phyloP scores from a whole-genome alignment of 2,329 filamentous ascomycete species.

The Pseudocercospora pini-densiflorae region DNA sequence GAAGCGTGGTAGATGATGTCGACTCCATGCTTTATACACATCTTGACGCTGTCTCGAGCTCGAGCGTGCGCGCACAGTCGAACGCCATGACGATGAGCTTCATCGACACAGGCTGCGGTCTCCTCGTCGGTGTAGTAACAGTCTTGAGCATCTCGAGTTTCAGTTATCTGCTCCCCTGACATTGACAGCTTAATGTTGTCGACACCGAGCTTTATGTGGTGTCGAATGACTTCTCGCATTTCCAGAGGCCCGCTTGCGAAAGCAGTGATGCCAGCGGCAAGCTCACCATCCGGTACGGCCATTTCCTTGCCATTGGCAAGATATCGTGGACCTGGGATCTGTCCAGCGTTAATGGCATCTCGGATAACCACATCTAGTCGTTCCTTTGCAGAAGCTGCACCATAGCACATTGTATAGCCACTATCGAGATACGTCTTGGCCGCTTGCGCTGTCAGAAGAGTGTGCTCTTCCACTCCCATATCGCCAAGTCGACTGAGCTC shows the following conservation, averaged over 20 bases:
- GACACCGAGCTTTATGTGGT: conserved; percentile 39
- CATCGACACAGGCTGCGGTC: conserved; percentile 54
- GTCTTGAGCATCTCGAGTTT: conserved; percentile 44
- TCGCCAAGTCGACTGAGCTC: conserved; percentile 49
- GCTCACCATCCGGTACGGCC: conserved; percentile 49
- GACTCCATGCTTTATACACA: conserved; percentile 51
- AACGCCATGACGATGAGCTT: conserved; percentile 48
- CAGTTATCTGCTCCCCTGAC: conserved; percentile 38
- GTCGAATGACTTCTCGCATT: conserved; percentile 35
- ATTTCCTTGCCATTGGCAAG: conserved; percentile 58
- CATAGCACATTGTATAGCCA: conserved; percentile 57
- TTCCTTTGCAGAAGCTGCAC: conserved; percentile 53
- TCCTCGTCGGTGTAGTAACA: conserved; percentile 54
- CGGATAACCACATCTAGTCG: conserved; percentile 54
- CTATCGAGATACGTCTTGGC: conserved; percentile 54
- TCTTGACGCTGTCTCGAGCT: conserved; percentile 50
- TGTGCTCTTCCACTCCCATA: conserved; percentile 54
- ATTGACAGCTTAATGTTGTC: conserved; percentile 43
- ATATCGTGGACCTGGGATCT: conserved; percentile 54
- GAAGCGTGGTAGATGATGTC: conserved; percentile 57
- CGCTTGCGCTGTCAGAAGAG: conserved; percentile 48
- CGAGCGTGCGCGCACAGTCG: conserved; percentile 48
- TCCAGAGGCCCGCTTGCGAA: conserved; percentile 42
- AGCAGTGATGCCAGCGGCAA: conserved; percentile 50
- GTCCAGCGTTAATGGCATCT: conserved; percentile 55